A percentile compares a stretch with the other conserved stretches of the same genome.
Conservation (phyloP, 148 eudicot species). For the Fallopia convolvulus region DNA sequence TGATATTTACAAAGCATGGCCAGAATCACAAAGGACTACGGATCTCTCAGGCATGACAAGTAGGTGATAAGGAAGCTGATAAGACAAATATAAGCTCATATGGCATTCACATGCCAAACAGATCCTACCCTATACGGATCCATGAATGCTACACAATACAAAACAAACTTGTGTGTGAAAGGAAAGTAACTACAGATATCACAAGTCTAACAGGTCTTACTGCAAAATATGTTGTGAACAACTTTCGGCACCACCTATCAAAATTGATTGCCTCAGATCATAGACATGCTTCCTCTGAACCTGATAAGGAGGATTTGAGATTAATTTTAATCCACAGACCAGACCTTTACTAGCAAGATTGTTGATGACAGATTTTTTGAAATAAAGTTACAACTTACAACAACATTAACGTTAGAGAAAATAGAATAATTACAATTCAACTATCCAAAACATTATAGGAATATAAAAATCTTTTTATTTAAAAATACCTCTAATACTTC, state of each 20-base stretch:
- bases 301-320: constrained; percentile 25
- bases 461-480: background rate
- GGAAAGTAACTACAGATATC: background rate
- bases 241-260: constrained; percentile 79
- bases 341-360: background rate
- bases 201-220: constrained; percentile 35
- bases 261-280: constrained; percentile 76
- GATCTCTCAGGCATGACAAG: background rate
- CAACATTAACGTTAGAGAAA: background rate
- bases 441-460: background rate
- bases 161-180: background rate
- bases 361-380: background rate
- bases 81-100: background rate
- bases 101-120: background rate
- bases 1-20: background rate
- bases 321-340: background rate
- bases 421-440: background rate
- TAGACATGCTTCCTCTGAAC: constrained; percentile 97
- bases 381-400: background rate
- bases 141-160: background rate
- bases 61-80: background rate
- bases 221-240: constrained; percentile 72
- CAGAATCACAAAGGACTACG: background rate
- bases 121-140: background rate
- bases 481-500: constrained; percentile 94